Evolutionary conservation across 1,139 yeast species (phyloP).

Genomic region (Yamadazyma trypodendri): DNA sequence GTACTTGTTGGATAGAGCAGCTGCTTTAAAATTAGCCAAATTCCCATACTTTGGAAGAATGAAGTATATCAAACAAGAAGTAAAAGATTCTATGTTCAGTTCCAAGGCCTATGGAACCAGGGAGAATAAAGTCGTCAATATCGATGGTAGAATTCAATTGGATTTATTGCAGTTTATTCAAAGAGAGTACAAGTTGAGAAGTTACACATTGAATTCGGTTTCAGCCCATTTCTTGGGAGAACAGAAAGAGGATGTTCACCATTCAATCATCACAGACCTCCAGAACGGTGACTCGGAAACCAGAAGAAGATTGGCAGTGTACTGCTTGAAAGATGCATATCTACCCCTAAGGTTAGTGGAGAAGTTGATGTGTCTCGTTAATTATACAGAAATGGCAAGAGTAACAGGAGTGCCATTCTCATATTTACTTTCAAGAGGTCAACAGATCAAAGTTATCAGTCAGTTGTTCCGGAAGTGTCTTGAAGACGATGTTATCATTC

Average conservation of each 20-base stretch:
- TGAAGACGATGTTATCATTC: conserved; percentile 81
- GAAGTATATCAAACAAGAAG: conserved; percentile 64
- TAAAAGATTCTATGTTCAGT: conserved; percentile 78
- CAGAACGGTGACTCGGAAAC: conserved; percentile 93
- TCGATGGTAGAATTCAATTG: conserved; percentile 93
- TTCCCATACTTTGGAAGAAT: conserved; percentile 91
- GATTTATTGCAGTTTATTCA: conserved; percentile 92
- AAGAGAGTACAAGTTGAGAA: conserved; percentile 90
- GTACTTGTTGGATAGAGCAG: conserved; percentile 83
- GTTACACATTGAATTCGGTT: conserved; percentile 93
- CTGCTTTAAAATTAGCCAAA: conserved; percentile 58
- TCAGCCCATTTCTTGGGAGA: conserved; percentile 92
- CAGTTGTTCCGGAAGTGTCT: conserved; percentile 92
- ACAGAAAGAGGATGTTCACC: conserved; percentile 98
- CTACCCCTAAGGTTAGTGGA: conserved; percentile 84
- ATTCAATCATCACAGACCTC: conserved; percentile 89
- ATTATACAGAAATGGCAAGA: conserved; percentile 98
- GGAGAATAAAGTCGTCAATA: conserved; percentile 86
- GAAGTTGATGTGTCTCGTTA: conserved; percentile 92
- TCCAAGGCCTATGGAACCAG: conserved; percentile 97
- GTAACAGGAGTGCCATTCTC: conserved; percentile 99
- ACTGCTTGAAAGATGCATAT: conserved; percentile 95
- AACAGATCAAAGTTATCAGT: conserved; percentile 94
- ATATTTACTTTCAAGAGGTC: conserved; percentile 85
- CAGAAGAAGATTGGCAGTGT: conserved; percentile 91